These are phyloP conservation scores for Monosporozyma servazzii DNA, from an alignment of 805 yeast species.

Conservation along the genomic window DNA sequence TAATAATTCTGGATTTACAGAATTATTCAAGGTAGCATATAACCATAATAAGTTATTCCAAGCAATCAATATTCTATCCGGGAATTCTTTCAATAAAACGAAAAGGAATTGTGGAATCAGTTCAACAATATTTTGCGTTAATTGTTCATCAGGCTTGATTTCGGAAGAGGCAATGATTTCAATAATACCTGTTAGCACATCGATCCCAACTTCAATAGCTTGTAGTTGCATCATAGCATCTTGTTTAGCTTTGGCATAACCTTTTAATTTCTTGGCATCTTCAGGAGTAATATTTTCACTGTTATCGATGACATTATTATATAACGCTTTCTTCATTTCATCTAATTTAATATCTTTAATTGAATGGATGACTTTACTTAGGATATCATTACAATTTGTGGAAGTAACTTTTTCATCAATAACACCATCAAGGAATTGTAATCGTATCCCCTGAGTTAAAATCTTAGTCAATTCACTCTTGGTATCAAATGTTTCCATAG, in stretches of 20 bases:
- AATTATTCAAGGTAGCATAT: slow-evolving; percentile 19
- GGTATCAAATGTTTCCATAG: background rate
- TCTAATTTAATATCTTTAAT: slow-evolving; percentile 29
- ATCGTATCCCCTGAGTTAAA: slow-evolving; percentile 31
- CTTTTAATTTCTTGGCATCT: slow-evolving; percentile 26
- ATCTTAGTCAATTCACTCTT: slow-evolving; percentile 30
- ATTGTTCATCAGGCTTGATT: slow-evolving; percentile 2
- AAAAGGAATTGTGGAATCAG: slow-evolving; percentile 32
- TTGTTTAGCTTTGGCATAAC: slow-evolving; percentile 34
- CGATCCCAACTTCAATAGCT: slow-evolving; percentile 62
- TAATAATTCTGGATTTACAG: slow-evolving; percentile 9
- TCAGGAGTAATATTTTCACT: slow-evolving; percentile 2
- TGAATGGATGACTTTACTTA: slow-evolving; percentile 18
- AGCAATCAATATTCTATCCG: slow-evolving; percentile 50
- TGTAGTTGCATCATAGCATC: slow-evolving; percentile 46
- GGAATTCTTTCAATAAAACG: slow-evolving; percentile 39
- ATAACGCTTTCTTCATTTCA: slow-evolving; percentile 22
- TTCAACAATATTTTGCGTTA: slow-evolving; percentile 11
- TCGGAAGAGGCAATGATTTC: slow-evolving; percentile 39
- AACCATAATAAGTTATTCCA: slow-evolving; percentile 66
- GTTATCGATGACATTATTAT: slow-evolving; percentile 1
- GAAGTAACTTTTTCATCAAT: slow-evolving; percentile 12
- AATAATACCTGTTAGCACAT: slow-evolving; percentile 63
- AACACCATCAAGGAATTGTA: slow-evolving; percentile 29
- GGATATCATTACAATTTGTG: slow-evolving; percentile 18